A percentile compares a stretch with the other conserved stretches of the same genome.
These are phyloP conservation scores for Aspergillus ostianus DNA, from an alignment of 495 filamentous ascomycete species.

Conservation along the genomic window DNA sequence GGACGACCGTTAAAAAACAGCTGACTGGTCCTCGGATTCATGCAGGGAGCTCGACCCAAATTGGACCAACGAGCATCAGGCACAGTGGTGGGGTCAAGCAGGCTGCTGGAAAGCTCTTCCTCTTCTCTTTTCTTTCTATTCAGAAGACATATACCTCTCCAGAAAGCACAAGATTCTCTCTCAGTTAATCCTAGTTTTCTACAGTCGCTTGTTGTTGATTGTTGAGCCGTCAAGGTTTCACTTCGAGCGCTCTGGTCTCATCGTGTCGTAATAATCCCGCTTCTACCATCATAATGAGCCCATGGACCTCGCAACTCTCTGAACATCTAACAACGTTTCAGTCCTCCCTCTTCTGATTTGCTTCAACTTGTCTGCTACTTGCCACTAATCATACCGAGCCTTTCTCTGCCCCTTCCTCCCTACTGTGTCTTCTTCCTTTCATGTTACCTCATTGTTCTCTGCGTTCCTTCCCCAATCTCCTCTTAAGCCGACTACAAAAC, in stretches of 20 bases:
- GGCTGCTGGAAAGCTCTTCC: background rate
- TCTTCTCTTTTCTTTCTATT: background rate
- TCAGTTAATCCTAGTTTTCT: background rate
- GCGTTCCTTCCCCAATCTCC: background rate
- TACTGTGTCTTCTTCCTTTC: background rate
- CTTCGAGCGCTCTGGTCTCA: background rate
- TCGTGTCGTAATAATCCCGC: background rate
- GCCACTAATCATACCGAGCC: background rate
- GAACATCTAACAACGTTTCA: background rate
- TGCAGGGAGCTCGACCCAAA: background rate
- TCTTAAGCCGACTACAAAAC: background rate
- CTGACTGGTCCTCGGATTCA: background rate
- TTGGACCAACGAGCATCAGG: background rate
- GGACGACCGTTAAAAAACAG: background rate
- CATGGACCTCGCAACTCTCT: background rate
- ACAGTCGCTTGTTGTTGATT: background rate
- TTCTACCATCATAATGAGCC: background rate
- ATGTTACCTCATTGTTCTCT: background rate
- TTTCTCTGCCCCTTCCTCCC: background rate
- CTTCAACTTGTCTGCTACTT: background rate
- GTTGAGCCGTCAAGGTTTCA: background rate
- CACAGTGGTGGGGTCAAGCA: background rate
- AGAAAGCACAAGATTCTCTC: background rate
- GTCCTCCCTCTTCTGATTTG: background rate
- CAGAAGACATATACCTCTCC: background rate